A percentile compares a stretch with the other conserved stretches of the same genome.
phyloP scores from a whole-genome alignment of 192 early-diverging fungal genomes.

The Coemansia sp. region DNA sequence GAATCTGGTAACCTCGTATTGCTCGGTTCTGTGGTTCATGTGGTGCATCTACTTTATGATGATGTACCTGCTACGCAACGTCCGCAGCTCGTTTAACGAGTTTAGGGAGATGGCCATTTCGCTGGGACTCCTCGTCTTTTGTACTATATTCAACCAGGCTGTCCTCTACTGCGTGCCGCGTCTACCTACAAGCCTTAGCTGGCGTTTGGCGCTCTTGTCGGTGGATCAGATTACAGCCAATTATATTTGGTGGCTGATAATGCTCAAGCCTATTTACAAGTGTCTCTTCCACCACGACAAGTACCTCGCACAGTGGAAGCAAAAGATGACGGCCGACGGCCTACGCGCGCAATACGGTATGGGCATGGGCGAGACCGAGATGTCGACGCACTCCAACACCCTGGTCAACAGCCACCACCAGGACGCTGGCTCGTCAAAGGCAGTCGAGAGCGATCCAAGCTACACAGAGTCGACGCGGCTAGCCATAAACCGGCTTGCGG shows the following conservation, averaged over 20 bases:
- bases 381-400: constrained; percentile 31
- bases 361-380: constrained; percentile 21
- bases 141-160: constrained; percentile 37
- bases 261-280: constrained; percentile 46
- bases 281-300: constrained; percentile 45
- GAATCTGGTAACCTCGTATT: constrained; percentile 36
- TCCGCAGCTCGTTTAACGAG: constrained; percentile 54
- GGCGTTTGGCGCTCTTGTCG: constrained; percentile 30
- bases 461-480: constrained; percentile 38
- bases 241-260: constrained; percentile 53
- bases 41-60: constrained; percentile 43
- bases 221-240: constrained; percentile 42
- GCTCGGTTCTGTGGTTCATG: constrained; percentile 30
- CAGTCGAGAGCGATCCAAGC: constrained; percentile 22
- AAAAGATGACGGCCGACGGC: constrained; percentile 42
- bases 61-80: constrained; percentile 52
- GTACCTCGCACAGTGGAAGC: constrained; percentile 43
- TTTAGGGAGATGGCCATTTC: constrained; percentile 47
- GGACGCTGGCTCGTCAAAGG: constrained; percentile 6
- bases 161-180: constrained; percentile 30
- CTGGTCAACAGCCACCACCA: constrained; percentile 8
- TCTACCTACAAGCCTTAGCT: constrained; percentile 27
- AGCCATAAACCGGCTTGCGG: constrained; percentile 32
- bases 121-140: constrained; percentile 24
- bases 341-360: constrained; percentile 41